phyloP scores from a whole-genome alignment of 371 early-diverging fungal genomes.

The Encephalitozoon romaleae region DNA sequence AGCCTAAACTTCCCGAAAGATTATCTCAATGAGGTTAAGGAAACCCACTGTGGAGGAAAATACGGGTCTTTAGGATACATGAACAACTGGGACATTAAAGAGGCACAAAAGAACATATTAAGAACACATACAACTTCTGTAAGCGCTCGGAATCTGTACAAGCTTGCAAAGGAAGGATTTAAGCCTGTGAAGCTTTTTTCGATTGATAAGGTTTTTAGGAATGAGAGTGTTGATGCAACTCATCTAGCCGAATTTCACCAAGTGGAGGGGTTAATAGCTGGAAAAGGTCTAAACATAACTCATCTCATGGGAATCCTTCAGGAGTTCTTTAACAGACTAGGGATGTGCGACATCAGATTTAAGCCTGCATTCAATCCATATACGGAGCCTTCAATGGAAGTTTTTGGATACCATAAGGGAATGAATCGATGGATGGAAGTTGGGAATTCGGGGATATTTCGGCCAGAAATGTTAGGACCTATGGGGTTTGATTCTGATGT shows the following conservation, averaged over 20 bases:
- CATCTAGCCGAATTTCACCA: slow-evolving; percentile 99
- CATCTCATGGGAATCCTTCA: slow-evolving; percentile 91
- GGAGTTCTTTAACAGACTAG: slow-evolving; percentile 91
- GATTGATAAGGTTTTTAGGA: slow-evolving; percentile 97
- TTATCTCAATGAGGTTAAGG: slow-evolving; percentile 77
- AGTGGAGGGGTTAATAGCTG: slow-evolving; percentile 95
- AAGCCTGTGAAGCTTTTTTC: slow-evolving; percentile 91
- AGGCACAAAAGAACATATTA: slow-evolving; percentile 83
- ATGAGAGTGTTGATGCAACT: slow-evolving; percentile 96
- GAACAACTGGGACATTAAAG: slow-evolving; percentile 79
- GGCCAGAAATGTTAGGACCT: slow-evolving; percentile 95
- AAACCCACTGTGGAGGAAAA: slow-evolving; percentile 85
- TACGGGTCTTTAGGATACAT: slow-evolving; percentile 87
- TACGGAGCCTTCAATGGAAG: slow-evolving; percentile 98
- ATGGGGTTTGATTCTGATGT: slow-evolving; percentile 89
- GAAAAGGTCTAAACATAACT: slow-evolving; percentile 81
- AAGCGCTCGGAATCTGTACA: slow-evolving; percentile 79
- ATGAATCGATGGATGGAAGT: slow-evolving; percentile 93
- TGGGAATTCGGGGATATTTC: slow-evolving; percentile 98
- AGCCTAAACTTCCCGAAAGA: slow-evolving; percentile 69
- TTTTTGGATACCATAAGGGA: slow-evolving; percentile 92
- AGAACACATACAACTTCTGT: slow-evolving; percentile 98
- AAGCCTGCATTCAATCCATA: slow-evolving; percentile 99
- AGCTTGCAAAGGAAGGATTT: slow-evolving; percentile 70
- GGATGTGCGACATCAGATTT: slow-evolving; percentile 83